These are phyloP conservation scores for Nicotiana benthamiana DNA, from an alignment of 257 asterid genomes.

Conservation along the genomic window DNA sequence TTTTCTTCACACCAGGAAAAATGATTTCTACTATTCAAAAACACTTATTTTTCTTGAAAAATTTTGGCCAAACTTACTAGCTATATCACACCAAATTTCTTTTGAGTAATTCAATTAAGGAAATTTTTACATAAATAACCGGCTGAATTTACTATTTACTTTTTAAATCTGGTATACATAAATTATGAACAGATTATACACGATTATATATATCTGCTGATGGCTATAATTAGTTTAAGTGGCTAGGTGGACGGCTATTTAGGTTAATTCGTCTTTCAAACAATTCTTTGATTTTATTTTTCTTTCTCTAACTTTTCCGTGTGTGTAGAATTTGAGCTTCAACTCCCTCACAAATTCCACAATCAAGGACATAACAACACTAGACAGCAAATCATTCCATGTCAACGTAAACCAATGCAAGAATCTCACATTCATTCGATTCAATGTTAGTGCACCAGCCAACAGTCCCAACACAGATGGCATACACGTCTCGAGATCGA, in stretches of 20 bases:
- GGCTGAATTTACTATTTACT: too few species aligned
- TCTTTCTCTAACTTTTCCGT: neutral
- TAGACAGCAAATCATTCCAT: constrained; percentile 34
- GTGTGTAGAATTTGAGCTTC: constrained; percentile 20
- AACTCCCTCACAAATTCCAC: constrained; percentile 20
- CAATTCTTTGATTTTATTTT: neutral
- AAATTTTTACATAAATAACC: too few species aligned
- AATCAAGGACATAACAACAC: constrained; percentile 12
- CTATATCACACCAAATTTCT: neutral
- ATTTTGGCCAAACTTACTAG: neutral
- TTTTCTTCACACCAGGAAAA: too few species aligned
- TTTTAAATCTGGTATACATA: too few species aligned
- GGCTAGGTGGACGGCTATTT: too few species aligned
- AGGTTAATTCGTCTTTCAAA: too few species aligned
- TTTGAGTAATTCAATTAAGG: too few species aligned
- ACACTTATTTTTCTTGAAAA: too few species aligned
- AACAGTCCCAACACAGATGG: constrained; percentile 41
- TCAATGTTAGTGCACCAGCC: constrained; percentile 21
- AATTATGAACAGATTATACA: too few species aligned
- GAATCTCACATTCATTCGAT: constrained; percentile 14
- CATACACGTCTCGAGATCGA: constrained; percentile 25
- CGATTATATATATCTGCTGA: too few species aligned
- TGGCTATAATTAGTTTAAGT: too few species aligned
- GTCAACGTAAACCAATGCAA: constrained; percentile 21
- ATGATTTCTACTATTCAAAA: neutral